phyloP scores from a whole-genome alignment of 2,329 filamentous ascomycete genomes.

The Cladosporium phlei region DNA sequence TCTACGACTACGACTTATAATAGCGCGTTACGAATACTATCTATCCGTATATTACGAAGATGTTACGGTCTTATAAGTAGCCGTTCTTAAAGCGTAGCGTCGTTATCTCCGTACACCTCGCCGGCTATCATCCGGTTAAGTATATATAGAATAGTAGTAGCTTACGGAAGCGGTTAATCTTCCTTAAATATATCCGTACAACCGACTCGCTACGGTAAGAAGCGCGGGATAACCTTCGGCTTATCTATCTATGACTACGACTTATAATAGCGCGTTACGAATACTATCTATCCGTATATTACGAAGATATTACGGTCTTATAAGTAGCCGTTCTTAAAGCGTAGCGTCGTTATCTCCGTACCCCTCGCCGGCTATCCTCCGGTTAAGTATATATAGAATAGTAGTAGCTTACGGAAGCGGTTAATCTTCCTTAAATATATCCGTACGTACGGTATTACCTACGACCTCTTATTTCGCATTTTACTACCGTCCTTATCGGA shows the following conservation, averaged over 20 bases:
- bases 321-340: slow-evolving; percentile 19
- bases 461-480: background rate
- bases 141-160: slow-evolving; percentile 18
- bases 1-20: slow-evolving; percentile 25
- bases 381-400: slow-evolving; percentile 17
- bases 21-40: slow-evolving; percentile 22
- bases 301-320: slow-evolving; percentile 24
- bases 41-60: slow-evolving; percentile 20
- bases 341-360: slow-evolving; percentile 19
- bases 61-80: slow-evolving; percentile 20
- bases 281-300: slow-evolving; percentile 19
- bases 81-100: slow-evolving; percentile 19
- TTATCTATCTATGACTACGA: slow-evolving; percentile 22
- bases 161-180: slow-evolving; percentile 16
- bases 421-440: slow-evolving; percentile 15
- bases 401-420: slow-evolving; percentile 16
- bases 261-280: slow-evolving; percentile 25
- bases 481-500: slow-evolving; percentile 11
- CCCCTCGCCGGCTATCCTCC: slow-evolving; percentile 17
- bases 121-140: slow-evolving; percentile 15
- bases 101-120: slow-evolving; percentile 20
- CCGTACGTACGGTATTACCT: background rate
- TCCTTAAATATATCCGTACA: too few relatives aligned
- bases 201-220: slow-evolving; percentile 21
- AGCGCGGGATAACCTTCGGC: slow-evolving; percentile 25